phyloP scores from a whole-genome alignment of 1,139 yeast species.

The Saccharomyces hybrid region DNA sequence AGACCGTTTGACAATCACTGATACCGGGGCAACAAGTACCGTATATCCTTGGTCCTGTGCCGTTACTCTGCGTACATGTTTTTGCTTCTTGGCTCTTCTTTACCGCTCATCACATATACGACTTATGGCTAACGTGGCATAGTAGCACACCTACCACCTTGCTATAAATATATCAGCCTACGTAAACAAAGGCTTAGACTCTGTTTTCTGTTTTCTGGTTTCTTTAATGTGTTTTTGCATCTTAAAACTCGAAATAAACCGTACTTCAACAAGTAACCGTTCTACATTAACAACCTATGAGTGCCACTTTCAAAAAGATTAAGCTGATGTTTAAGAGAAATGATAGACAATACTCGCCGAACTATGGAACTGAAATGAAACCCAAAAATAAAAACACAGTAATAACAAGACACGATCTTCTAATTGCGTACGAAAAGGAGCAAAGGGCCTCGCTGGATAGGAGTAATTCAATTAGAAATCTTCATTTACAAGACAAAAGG shows the following conservation, averaged over 20 bases:
- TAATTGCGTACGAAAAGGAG: not conserved
- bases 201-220: not conserved
- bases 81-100: not conserved
- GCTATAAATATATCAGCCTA: not conserved
- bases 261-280: not conserved
- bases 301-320: not conserved
- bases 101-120: not conserved
- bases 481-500: not conserved
- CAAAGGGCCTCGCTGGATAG: not conserved
- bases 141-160: not conserved
- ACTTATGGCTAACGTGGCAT: not conserved
- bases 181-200: not conserved
- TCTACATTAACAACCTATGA: not conserved
- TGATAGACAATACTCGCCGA: not conserved
- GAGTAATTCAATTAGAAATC: not conserved
- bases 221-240: not conserved
- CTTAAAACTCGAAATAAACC: not conserved
- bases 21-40: not conserved
- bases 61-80: not conserved
- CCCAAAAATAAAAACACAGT: not conserved
- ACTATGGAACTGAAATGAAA: not conserved
- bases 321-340: not conserved
- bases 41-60: not conserved
- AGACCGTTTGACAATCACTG: not conserved
- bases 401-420: slow-evolving; percentile 4